Conservation (phyloP, 148 eudicot genomes). For the Tetragonia tetragonoides region DNA sequence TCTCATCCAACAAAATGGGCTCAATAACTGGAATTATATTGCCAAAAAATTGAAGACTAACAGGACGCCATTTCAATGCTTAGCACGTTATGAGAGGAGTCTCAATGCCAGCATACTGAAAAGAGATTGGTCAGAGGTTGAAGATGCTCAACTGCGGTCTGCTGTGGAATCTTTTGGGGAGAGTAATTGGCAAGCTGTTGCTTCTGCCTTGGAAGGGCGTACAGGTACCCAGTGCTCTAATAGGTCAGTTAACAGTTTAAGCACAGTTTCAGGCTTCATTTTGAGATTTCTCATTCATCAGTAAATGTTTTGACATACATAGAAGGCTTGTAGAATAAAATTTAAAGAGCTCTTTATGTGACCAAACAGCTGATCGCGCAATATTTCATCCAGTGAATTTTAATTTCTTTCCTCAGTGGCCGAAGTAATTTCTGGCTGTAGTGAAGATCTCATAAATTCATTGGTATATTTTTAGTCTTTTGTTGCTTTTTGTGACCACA, state of each 20-base stretch:
- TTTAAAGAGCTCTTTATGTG: too few species aligned
- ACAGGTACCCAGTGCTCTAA: conserved; percentile 93
- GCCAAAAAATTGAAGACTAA: conserved; percentile 57
- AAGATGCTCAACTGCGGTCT: conserved; percentile 63
- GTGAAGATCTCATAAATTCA: not conserved
- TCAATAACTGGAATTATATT: conserved; percentile 61
- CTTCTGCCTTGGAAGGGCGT: conserved; percentile 77
- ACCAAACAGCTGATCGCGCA: not conserved
- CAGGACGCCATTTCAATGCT: conserved; percentile 87
- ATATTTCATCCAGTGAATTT: not conserved
- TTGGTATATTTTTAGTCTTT: not conserved
- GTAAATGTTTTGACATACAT: not conserved
- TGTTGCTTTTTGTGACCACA: not conserved
- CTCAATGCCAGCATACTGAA: conserved; percentile 75
- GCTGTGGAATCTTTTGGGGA: conserved; percentile 85
- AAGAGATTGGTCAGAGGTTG: conserved; percentile 81
- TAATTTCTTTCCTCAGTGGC: not conserved
- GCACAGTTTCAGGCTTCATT: not conserved
- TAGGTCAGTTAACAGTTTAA: conserved; percentile 58
- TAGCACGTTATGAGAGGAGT: conserved; percentile 84
- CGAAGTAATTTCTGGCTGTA: not conserved
- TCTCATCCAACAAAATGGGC: conserved; percentile 58
- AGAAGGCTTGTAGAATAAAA: too few species aligned
- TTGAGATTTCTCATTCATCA: not conserved
- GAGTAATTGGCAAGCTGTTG: conserved; percentile 84